Base-by-base conservation (phyloP, 2,329 filamentous ascomycete species). In the Aspergillus fructus region DNA sequence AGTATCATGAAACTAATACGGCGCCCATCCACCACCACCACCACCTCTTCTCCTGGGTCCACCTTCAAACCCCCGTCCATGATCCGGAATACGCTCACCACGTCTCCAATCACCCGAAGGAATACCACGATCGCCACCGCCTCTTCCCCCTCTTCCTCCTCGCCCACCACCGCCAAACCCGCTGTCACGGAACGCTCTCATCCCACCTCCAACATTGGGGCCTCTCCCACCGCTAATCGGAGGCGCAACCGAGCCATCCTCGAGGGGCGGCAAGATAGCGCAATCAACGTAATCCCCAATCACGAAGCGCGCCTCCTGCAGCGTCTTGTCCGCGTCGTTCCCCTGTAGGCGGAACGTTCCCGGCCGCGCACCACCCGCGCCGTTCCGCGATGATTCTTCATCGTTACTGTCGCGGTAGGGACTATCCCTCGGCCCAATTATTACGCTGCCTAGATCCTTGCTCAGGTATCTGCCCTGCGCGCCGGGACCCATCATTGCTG, bases 201-300 rank as follows among this genome's bases (percentile, higher is more conserved):
- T 77, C 3, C 72, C 69, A 45, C 73, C 68, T 13, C 76, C 77
- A 27, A 76, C 68, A 39, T 53, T 39, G 11, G 73, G 74, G 34
- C 78, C 74, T 11, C 64, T 53, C 27, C 81, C 79, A 21, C 78
- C 78, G 12, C 82, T 79, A n/a, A 83, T 78, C 9, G 78, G 66
- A 39, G 89, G 85, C 43, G 87, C 87, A 40, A 96, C 86, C 33
- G 84, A 84, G 0, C 92, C 92, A 70, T 93, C 89, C 33, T 84
- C 78, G 24, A 89, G 77, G 1, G 91, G 90, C 42, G 90, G 87
- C 55, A 93, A 79, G 59, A 96, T 87, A 5, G 91, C 90, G 71
- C 90, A 93, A 57, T 89, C 88, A 41, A 97, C 82, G 69, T 89
- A 96, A 74, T 97, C 93, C 0, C 93, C 93, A 61, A 94, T 89